Evolutionary conservation across 1,284 basidiomycete species (phyloP), one percentile per base, ranked within the genome.

Genomic region (Malassezia sp.): DNA sequence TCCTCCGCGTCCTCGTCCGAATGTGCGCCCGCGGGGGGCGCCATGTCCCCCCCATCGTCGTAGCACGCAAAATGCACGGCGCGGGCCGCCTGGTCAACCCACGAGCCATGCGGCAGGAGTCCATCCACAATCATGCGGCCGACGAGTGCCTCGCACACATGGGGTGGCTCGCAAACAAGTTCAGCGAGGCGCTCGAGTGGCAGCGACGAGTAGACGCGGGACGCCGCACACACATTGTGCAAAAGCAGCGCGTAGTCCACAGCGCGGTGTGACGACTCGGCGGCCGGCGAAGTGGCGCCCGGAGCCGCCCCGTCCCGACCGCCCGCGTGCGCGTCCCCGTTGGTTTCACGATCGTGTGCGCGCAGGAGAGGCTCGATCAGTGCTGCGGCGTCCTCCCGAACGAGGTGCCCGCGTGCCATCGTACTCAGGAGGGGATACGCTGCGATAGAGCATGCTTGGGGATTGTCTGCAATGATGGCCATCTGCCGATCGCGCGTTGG

Each of bases 231-330:
- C 14, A 97, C 76, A 70, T 97, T 99, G 73, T 99, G 93, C 70
- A 97, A 91, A 80, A 96, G 85, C 37, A 99, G 85, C 2, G 93
- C 93, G 39, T 89, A n/a, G n/a, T n/a, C n/a, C n/a, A n/a, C n/a
- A n/a, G n/a, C n/a, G n/a, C n/a, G n/a, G n/a, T n/a, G n/a, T n/a
- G n/a, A n/a, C n/a, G n/a, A n/a, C n/a, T n/a, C n/a, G n/a, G n/a
- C n/a, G n/a, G n/a, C n/a, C n/a, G n/a, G n/a, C n/a, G n/a, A n/a
- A n/a, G n/a, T n/a, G n/a, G n/a, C n/a, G n/a, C n/a, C n/a, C n/a
- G n/a, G n/a, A n/a, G n/a, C n/a, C n/a, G n/a, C n/a, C n/a, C n/a
- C n/a, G n/a, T n/a, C n/a, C n/a, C n/a, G n/a, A n/a, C n/a, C n/a
- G n/a, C n/a, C n/a, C n/a, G n/a, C n/a, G n/a, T n/a, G n/a, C n/a